A percentile compares a stretch with the other conserved stretches of the same genome.
Conservation (phyloP, 2,329 filamentous ascomycete species). For the Trichoderma sp. region DNA sequence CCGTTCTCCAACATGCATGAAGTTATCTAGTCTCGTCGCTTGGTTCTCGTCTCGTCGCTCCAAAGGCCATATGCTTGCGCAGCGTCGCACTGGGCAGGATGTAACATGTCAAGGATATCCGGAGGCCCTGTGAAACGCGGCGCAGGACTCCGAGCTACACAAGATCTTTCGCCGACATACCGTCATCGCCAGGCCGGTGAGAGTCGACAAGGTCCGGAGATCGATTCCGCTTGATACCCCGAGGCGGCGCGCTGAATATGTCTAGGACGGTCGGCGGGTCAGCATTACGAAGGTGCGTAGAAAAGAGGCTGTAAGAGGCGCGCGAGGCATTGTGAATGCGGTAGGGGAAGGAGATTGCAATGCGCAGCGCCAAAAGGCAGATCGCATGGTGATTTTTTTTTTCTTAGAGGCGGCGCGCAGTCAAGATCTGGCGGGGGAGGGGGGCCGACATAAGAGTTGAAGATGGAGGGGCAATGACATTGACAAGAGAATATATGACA, state of each 20-base stretch:
- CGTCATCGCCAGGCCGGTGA: slow-evolving; percentile 60
- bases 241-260: slow-evolving; percentile 52
- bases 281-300: slow-evolving; percentile 26
- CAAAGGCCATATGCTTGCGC: slow-evolving; percentile 21
- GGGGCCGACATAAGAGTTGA: background rate
- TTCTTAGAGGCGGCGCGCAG: background rate
- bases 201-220: slow-evolving; percentile 66
- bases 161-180: slow-evolving; percentile 55
- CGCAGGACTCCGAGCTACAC: slow-evolving; percentile 36
- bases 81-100: slow-evolving; percentile 33
- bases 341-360: background rate
- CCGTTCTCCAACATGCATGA: background rate
- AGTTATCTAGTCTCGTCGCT: background rate
- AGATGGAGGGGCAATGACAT: slow-evolving; percentile 15
- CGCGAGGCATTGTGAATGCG: slow-evolving; percentile 15
- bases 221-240: slow-evolving; percentile 76
- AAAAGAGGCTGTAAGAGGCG: background rate
- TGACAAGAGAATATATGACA: background rate
- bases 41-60: background rate
- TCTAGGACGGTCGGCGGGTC: slow-evolving; percentile 36
- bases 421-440: slow-evolving; percentile 5
- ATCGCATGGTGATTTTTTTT: background rate
- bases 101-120: slow-evolving; percentile 29
- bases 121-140: slow-evolving; percentile 28
- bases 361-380: background rate